phyloP scores from a whole-genome alignment of 352 stramenopile genomes.

The Blastocystis hominis region DNA sequence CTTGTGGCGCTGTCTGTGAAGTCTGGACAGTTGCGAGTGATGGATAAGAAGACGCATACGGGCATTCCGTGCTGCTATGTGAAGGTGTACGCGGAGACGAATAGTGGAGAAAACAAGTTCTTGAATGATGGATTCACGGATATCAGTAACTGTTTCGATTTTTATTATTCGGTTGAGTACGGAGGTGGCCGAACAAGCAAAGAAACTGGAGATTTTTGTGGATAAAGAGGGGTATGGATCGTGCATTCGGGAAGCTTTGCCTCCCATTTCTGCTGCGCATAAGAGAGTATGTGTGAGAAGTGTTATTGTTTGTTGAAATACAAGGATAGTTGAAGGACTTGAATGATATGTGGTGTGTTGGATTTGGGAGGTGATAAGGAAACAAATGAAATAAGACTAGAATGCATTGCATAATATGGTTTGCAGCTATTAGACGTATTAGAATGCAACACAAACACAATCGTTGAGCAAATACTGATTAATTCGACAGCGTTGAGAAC shows the following conservation, averaged over 20 bases:
- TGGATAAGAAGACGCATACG: slow-evolving; percentile 59
- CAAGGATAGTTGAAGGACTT: no score
- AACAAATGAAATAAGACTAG: no score
- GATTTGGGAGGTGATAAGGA: no score
- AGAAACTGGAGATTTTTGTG: slow-evolving; percentile 29
- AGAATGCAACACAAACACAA: no score
- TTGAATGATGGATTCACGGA: slow-evolving; percentile 76
- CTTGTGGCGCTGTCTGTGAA: slow-evolving; percentile 51
- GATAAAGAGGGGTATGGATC: slow-evolving; percentile 40
- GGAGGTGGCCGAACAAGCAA: neutral
- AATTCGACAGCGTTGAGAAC: no score
- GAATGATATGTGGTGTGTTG: no score
- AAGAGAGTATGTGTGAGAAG: no score
- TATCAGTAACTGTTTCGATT: slow-evolving; percentile 69
- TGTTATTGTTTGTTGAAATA: no score
- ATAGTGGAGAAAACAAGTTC: slow-evolving; percentile 63
- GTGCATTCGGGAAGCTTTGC: neutral
- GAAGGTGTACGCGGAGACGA: slow-evolving; percentile 67
- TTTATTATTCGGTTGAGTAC: slow-evolving; percentile 59
- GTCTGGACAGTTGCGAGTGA: slow-evolving; percentile 66
- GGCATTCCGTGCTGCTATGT: slow-evolving; percentile 67
- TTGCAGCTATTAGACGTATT: no score
- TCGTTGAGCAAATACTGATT: no score
- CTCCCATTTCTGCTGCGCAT: no score
- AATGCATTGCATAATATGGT: no score